Base-by-base conservation (phyloP, 2,329 filamentous ascomycete species). In the Tolypocladium pustulatum region DNA sequence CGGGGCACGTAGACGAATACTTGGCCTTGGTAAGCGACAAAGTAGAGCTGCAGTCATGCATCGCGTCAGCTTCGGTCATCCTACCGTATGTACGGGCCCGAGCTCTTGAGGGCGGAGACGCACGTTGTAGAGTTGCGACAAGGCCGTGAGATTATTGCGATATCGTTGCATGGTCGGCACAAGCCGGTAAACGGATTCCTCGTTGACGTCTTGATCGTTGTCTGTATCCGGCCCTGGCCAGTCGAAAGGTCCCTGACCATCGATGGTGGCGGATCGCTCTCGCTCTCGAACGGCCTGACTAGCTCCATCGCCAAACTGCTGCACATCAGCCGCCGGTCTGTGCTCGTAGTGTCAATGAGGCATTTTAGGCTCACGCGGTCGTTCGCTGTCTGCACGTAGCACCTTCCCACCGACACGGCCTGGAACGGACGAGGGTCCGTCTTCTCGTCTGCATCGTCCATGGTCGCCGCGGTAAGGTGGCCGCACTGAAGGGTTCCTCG, bases 61-160 rank as follows among this genome's bases (percentile, higher is more conserved):
- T n/a, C n/a, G n/a, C n/a, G 43, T 64, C 49, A 62, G 58, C 32
- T 20, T 13, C 37, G 12, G 49, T n/a, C 30, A 20, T n/a, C 17
- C 27, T 20, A n/a, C 27, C 9, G 49, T 15, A 20, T 20, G 25
- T 27, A 12, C n/a, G 12, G 41, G 30, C 13, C 20, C 25, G 30
- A n/a, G 38, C 20, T n/a, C 5, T n/a, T n/a, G n/a, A n/a, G n/a
- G 30, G 38, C 15, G 25, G 32, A 46, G 25, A 40, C 68, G 40
- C 65, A 81, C 80, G 66, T 86, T 84, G 67, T 79, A 80, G 49
- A 69, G 71, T 62, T 84, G 81, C 0, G 83, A 86, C 15, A 86
- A 71, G 1, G 77, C 78, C 2, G 81, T 84, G 58, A 86, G 71
- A 61, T 85, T 86, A 61, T 81, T 76, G 20, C 83, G 75, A 63